phyloP scores from a whole-genome alignment of 192 early-diverging fungal genomes.

The Thamnidium elegans region DNA sequence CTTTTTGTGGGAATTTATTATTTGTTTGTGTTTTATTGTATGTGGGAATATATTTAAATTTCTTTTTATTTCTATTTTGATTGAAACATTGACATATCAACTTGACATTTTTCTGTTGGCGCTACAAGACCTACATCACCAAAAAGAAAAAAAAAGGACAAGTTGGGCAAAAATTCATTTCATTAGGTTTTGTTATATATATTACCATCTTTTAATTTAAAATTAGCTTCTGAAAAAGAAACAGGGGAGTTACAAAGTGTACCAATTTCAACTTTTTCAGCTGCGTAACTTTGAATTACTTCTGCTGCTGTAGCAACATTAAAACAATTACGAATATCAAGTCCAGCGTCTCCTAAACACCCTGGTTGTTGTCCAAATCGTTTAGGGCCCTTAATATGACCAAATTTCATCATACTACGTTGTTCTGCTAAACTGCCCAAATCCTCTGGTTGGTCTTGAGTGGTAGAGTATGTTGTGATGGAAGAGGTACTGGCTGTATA shows the following conservation, averaged over 20 bases:
- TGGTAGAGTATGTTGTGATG: no score
- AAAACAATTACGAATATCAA: slow-evolving; percentile 1
- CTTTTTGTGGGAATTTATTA: no score
- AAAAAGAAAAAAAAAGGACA: no score
- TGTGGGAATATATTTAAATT: background rate
- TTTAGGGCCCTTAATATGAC: slow-evolving; percentile 3
- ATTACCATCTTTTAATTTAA: no score
- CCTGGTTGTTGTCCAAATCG: slow-evolving; percentile 3
- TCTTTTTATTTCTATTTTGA: no score
- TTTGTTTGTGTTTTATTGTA: background rate
- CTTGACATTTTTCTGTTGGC: no score
- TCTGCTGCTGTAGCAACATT: background rate
- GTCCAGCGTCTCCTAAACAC: background rate
- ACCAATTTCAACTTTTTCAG: background rate
- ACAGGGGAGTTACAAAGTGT: no score
- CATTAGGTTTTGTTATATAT: background rate
- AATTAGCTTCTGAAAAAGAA: no score
- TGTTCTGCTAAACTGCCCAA: background rate
- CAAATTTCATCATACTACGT: slow-evolving; percentile 3
- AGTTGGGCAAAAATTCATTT: no score
- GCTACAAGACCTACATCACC: no score
- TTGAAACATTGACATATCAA: no score
- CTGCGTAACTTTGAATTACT: background rate
- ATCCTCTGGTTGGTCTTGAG: background rate
- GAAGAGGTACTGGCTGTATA: no score